Percentiles rank a stretch among this genome's conserved stretches.
These are phyloP conservation scores for Colletotrichum zoysiae DNA, from an alignment of 2,329 filamentous ascomycete genomes.

Conservation along the genomic window DNA sequence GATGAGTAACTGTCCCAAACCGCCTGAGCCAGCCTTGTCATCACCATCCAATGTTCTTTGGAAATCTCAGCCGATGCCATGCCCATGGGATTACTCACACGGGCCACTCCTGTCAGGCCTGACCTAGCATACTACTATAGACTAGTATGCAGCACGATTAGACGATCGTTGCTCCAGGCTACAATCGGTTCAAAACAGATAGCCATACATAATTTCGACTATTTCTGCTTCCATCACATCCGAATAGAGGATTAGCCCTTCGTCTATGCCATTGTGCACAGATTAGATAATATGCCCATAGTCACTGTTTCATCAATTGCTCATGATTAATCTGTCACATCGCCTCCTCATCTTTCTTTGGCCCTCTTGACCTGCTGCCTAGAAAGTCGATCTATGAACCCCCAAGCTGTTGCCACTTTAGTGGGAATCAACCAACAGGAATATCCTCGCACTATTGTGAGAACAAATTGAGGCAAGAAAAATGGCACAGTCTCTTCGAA, in stretches of 20 bases:
- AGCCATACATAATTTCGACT: not conserved
- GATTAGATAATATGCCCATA: not conserved
- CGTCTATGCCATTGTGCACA: not conserved
- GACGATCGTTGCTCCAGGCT: not conserved
- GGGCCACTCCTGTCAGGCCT: not conserved
- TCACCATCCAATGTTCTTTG: not conserved
- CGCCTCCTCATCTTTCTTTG: not conserved
- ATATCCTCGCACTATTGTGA: not conserved
- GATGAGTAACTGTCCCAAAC: not conserved
- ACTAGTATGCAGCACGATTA: not conserved
- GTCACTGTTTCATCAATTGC: not conserved
- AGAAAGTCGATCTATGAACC: not conserved
- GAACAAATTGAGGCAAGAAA: no score
- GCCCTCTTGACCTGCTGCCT: not conserved
- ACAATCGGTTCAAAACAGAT: not conserved
- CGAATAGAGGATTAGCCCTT: not conserved
- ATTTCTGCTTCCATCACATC: not conserved
- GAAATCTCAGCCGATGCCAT: not conserved
- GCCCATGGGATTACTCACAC: not conserved
- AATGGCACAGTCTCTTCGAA: no score
- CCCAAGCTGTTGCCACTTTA: not conserved
- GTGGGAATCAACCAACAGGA: not conserved
- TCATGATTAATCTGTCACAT: not conserved
- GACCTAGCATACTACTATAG: not conserved
- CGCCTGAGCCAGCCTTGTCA: not conserved